Percentiles rank a stretch among this genome's conserved stretches.
phyloP scores from a whole-genome alignment of 2,329 filamentous ascomycete genomes.

The Penicillium griseofulvum region DNA sequence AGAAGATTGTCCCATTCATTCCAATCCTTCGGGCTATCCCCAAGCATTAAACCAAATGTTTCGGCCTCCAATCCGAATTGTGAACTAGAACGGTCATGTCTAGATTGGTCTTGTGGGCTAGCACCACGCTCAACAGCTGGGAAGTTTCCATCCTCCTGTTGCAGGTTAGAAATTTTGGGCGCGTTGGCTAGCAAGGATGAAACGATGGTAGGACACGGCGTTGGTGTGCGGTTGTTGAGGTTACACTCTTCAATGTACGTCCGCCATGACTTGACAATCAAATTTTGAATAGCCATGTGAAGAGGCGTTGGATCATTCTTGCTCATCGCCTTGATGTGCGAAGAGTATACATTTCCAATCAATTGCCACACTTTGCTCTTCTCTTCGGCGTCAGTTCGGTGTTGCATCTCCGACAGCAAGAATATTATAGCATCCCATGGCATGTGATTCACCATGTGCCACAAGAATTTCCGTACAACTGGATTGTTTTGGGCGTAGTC shows the following conservation, averaged over 20 bases:
- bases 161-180: not conserved
- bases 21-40: conserved; percentile 28
- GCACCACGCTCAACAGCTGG: not conserved
- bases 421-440: conserved; percentile 55
- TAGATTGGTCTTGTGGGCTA: not conserved
- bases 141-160: not conserved
- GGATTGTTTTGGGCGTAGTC: conserved; percentile 32
- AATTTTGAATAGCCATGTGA: conserved; percentile 23
- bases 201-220: conserved; percentile 24
- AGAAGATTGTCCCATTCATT: conserved; percentile 30
- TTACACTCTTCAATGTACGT: conserved; percentile 25
- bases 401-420: conserved; percentile 45
- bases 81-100: not conserved
- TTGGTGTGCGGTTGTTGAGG: conserved; percentile 9
- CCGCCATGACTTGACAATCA: conserved; percentile 30
- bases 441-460: conserved; percentile 50
- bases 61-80: not conserved
- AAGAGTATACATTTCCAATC: conserved; percentile 44
- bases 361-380: conserved; percentile 45
- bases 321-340: conserved; percentile 33
- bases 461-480: conserved; percentile 43
- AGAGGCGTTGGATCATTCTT: conserved; percentile 18
- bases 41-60: conserved; percentile 11
- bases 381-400: conserved; percentile 37
- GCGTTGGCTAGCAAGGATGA: conserved; percentile 9